Evolutionary conservation across 2,329 filamentous ascomycete species (phyloP).

Genomic region (Claviceps paspali): DNA sequence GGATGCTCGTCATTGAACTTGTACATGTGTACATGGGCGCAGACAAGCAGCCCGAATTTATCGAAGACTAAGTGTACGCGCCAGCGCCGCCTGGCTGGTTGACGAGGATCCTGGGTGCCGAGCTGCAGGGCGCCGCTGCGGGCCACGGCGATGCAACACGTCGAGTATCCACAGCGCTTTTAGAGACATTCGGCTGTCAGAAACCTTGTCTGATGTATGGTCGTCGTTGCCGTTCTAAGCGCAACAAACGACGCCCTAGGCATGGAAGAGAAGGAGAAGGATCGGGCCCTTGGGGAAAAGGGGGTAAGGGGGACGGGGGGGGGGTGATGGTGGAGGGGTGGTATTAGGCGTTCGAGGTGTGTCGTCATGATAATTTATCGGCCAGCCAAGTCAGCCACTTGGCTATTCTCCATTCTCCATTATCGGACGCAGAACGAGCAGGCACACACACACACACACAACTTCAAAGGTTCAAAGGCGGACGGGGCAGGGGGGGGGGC

Average conservation of each 20-base stretch:
- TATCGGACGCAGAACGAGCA: no score
- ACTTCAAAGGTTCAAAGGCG: no score
- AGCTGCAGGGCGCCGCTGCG: constrained; percentile 1
- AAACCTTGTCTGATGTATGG: background rate
- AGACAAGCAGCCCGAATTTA: background rate
- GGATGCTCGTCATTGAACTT: no score
- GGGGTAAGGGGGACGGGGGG: constrained; percentile 8
- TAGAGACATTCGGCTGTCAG: background rate
- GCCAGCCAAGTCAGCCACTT: no score
- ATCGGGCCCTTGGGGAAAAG: constrained; percentile 11
- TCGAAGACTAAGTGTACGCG: background rate
- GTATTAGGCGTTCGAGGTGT: no score
- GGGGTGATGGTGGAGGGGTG: no score
- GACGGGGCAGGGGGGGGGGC: constrained; percentile 9
- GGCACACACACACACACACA: no score
- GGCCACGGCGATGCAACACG: background rate
- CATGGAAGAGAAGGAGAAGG: constrained; percentile 18
- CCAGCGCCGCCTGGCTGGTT: constrained; percentile 4
- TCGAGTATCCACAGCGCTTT: background rate
- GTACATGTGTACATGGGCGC: no score
- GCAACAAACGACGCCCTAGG: constrained; percentile 3
- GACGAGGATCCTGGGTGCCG: background rate
- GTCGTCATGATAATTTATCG: no score
- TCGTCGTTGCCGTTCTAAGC: constrained; percentile 14
- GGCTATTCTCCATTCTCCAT: no score